phyloP scores from a whole-genome alignment of 352 stramenopile species.

The Globisporangium okanoganense region DNA sequence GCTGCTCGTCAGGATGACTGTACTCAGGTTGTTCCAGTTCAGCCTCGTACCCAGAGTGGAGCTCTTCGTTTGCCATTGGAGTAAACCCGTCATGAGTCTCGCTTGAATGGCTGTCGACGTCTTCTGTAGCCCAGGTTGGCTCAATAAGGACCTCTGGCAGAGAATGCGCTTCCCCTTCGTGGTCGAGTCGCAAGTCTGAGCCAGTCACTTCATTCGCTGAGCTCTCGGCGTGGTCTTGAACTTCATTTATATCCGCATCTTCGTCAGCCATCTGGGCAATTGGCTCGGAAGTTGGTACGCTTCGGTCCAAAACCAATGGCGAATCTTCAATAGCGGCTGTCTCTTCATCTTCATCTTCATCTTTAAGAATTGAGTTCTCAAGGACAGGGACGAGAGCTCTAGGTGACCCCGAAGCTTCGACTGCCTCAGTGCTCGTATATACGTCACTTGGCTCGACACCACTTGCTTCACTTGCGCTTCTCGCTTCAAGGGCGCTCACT shows the following conservation, averaged over 20 bases:
- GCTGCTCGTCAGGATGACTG: neutral
- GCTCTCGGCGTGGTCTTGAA: neutral
- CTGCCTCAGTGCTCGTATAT: neutral
- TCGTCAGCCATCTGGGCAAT: neutral
- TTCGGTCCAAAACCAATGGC: neutral
- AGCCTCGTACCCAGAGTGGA: neutral
- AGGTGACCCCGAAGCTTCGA: neutral
- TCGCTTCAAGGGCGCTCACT: neutral
- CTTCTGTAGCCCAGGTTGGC: neutral
- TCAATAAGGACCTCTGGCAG: neutral
- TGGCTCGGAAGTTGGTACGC: neutral
- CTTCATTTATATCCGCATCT: neutral
- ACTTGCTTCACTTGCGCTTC: neutral
- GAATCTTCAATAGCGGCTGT: neutral
- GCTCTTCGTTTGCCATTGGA: neutral
- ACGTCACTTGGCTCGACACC: neutral
- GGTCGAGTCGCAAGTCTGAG: neutral
- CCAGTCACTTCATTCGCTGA: neutral
- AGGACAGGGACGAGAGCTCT: neutral
- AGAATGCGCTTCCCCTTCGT: neutral
- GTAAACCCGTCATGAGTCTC: neutral
- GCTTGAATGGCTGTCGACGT: neutral
- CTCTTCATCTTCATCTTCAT: neutral
- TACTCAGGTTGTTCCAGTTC: neutral
- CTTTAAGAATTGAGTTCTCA: neutral